Evolutionary conservation across 2,329 filamentous ascomycete genomes (phyloP).

Genomic region (Chrysosporium keratinophilum): DNA sequence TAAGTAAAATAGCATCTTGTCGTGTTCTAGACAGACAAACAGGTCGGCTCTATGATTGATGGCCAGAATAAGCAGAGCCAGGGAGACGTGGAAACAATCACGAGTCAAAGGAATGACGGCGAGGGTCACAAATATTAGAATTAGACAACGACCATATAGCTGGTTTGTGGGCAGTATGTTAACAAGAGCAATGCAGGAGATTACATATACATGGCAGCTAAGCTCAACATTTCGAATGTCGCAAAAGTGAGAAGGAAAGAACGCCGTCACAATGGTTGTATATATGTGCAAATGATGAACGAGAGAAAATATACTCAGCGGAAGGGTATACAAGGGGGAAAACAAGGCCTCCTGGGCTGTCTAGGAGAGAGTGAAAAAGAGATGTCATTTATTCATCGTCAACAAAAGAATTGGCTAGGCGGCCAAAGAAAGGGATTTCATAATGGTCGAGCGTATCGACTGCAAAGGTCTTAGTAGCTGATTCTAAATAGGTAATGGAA

Average conservation of each 20-base stretch:
- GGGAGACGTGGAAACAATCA: no score
- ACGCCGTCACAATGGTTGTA: not conserved
- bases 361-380: not conserved
- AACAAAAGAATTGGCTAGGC: slow-evolving; percentile 74
- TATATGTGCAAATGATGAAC: not conserved
- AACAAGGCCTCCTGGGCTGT: not conserved
- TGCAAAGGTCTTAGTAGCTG: slow-evolving; percentile 22
- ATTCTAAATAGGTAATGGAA: slow-evolving; percentile 12
- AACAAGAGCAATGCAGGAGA: not conserved
- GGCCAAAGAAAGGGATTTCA: slow-evolving; percentile 79
- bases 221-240: not conserved
- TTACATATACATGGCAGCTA: not conserved
- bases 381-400: slow-evolving; percentile 60
- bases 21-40: no score
- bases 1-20: no score
- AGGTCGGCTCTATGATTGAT: no score
- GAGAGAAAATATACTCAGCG: not conserved
- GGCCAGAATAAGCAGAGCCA: no score
- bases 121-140: no score
- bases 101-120: no score
- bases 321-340: not conserved
- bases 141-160: no score
- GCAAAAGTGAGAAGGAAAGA: not conserved
- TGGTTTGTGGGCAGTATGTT: no score
- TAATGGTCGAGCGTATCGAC: slow-evolving; percentile 58